phyloP scores from a whole-genome alignment of 2,329 filamentous ascomycete genomes.

The Bipolaris oryzae region DNA sequence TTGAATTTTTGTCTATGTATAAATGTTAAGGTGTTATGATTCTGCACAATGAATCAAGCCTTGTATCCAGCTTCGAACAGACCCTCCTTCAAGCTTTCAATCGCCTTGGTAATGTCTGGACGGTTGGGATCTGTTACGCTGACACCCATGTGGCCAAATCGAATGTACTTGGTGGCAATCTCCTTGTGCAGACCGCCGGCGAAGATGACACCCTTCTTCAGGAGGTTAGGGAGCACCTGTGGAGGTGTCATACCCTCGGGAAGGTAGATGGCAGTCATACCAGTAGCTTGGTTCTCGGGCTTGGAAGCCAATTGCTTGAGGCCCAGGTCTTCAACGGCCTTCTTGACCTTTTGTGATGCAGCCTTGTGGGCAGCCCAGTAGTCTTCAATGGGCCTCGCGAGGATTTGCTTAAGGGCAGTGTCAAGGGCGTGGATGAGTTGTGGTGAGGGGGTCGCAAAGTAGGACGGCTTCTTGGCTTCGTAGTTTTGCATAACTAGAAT shows the following conservation, averaged over 20 bases:
- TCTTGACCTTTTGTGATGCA: constrained; percentile 84
- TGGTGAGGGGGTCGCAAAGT: constrained; percentile 95
- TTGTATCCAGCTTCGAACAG: constrained; percentile 75
- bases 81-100: constrained; percentile 76
- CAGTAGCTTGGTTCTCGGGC: constrained; percentile 90
- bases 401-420: constrained; percentile 84
- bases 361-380: constrained; percentile 82
- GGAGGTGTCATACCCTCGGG: constrained; percentile 81
- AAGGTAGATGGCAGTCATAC: constrained; percentile 97
- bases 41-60: constrained; percentile 11
- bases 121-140: constrained; percentile 82
- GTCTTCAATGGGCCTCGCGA: constrained; percentile 77
- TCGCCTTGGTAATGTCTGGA: constrained; percentile 81
- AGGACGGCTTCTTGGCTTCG: constrained; percentile 94
- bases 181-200: constrained; percentile 96
- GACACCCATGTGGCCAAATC: constrained; percentile 98
- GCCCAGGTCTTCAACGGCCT: constrained; percentile 77
- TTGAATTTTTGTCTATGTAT: neutral
- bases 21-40: neutral
- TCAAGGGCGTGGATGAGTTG: constrained; percentile 93
- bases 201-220: constrained; percentile 89
- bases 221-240: constrained; percentile 81
- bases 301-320: constrained; percentile 85
- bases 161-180: constrained; percentile 89
- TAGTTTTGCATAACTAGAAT: constrained; percentile 93